Percentiles rank a stretch among this genome's conserved stretches.
These are phyloP conservation scores for Fusarium miscanthi DNA, from an alignment of 2,329 filamentous ascomycete genomes.

Conservation along the genomic window DNA sequence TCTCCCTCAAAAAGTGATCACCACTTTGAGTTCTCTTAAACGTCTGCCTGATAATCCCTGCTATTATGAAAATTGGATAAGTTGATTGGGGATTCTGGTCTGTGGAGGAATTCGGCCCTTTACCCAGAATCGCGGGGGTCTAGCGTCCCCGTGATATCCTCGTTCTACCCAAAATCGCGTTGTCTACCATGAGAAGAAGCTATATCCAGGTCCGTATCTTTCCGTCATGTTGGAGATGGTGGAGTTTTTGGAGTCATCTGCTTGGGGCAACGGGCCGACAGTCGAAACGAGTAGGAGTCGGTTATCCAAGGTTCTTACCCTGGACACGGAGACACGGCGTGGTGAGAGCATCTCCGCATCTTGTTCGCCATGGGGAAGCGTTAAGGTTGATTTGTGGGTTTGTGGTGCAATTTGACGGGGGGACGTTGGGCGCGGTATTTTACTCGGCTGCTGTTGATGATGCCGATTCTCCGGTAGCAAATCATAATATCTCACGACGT, in stretches of 20 bases:
- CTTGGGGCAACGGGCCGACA: constrained; percentile 13
- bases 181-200: constrained; percentile 8
- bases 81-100: neutral
- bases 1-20: neutral
- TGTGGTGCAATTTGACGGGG: neutral
- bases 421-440: neutral
- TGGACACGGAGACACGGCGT: neutral
- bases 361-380: neutral
- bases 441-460: neutral
- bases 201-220: constrained; percentile 12
- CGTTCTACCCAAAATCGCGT: constrained; percentile 5
- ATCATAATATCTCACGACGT: neutral
- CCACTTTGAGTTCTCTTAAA: neutral
- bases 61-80: neutral
- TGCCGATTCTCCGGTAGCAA: neutral
- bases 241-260: constrained; percentile 25
- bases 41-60: constrained; percentile 19
- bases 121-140: constrained; percentile 35
- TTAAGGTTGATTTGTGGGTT: constrained; percentile 32
- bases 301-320: neutral
- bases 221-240: constrained; percentile 3
- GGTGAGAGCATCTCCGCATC: constrained; percentile 9
- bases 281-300: neutral
- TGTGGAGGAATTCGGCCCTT: constrained; percentile 26
- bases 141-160: constrained; percentile 26